Evolutionary conservation across 805 yeast species (phyloP).

Genomic region (Tetrapisispora taiwanensis): DNA sequence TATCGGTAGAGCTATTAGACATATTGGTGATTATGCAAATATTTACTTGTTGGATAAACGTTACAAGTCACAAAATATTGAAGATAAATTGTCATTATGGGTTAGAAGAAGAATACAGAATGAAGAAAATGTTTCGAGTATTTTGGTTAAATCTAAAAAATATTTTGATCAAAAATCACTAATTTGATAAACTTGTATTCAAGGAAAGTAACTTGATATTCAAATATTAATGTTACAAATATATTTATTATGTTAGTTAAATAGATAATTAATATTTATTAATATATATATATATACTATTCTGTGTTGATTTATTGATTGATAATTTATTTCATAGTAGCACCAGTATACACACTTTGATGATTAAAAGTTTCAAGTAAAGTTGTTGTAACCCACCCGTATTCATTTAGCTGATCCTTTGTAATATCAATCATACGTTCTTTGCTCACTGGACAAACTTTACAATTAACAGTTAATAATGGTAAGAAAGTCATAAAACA

Average conservation of each 20-base stretch:
- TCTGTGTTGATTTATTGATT: not conserved
- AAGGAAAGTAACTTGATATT: too few species aligned
- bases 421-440: conserved; percentile 23
- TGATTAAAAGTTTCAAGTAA: conserved; percentile 17
- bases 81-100: conserved; percentile 64
- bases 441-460: conserved; percentile 29
- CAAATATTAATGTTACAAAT: conserved; percentile 1
- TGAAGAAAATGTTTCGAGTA: conserved; percentile 9
- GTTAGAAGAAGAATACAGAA: conserved; percentile 37
- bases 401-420: conserved; percentile 20
- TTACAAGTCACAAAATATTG: conserved; percentile 38
- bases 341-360: conserved; percentile 24
- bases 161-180: conserved; percentile 13
- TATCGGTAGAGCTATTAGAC: conserved; percentile 86
- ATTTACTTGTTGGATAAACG: conserved; percentile 64
- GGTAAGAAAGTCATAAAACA: conserved; percentile 33
- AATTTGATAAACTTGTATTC: too few species aligned
- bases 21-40: conserved; percentile 67
- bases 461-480: conserved; percentile 26
- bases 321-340: conserved; percentile 9
- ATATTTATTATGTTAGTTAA: not conserved
- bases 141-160: conserved; percentile 14
- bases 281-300: too few species aligned
- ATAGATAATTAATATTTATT: too few species aligned
- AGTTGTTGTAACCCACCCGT: conserved; percentile 29